A percentile compares a stretch with the other conserved stretches of the same genome.
These are phyloP conservation scores for Amphicarpaea edgeworthii DNA, from an alignment of 306 rosid genomes.

Conservation along the genomic window DNA sequence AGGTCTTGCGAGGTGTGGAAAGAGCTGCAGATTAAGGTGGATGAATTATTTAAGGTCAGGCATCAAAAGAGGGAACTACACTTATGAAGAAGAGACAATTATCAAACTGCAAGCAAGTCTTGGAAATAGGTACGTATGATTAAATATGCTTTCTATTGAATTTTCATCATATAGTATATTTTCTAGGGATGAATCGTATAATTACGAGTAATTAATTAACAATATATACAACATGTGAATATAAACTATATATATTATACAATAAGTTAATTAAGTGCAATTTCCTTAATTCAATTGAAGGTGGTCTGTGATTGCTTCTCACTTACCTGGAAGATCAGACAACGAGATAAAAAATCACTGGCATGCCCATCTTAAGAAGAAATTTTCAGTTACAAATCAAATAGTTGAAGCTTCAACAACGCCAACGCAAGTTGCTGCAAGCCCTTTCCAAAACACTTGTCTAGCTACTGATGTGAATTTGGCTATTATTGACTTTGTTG, in stretches of 20 bases:
- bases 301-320: slow-evolving; percentile 43
- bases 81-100: slow-evolving; percentile 27
- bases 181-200: background rate
- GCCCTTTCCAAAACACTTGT: slow-evolving; percentile 9
- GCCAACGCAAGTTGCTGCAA: slow-evolving; percentile 5
- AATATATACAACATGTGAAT: background rate
- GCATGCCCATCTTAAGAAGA: slow-evolving; percentile 35
- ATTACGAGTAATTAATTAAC: no score
- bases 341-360: slow-evolving; percentile 44
- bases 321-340: slow-evolving; percentile 49
- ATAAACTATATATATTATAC: background rate
- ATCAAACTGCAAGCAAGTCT: slow-evolving; percentile 18
- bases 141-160: background rate
- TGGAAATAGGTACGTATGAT: slow-evolving; percentile 36
- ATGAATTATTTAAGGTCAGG: slow-evolving; percentile 42
- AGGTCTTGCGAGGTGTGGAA: slow-evolving; percentile 52
- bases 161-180: background rate
- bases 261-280: background rate
- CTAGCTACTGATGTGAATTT: background rate
- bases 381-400: slow-evolving; percentile 19
- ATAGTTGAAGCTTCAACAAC: background rate
- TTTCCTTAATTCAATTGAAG: slow-evolving; percentile 1
- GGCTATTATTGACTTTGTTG: background rate
- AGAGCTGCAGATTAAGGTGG: slow-evolving; percentile 52
- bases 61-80: slow-evolving; percentile 36